A percentile compares a stretch with the other conserved stretches of the same genome.
These are phyloP conservation scores for Leptomonas seymouri DNA, from an alignment of 208 protist species.

Conservation along the genomic window DNA sequence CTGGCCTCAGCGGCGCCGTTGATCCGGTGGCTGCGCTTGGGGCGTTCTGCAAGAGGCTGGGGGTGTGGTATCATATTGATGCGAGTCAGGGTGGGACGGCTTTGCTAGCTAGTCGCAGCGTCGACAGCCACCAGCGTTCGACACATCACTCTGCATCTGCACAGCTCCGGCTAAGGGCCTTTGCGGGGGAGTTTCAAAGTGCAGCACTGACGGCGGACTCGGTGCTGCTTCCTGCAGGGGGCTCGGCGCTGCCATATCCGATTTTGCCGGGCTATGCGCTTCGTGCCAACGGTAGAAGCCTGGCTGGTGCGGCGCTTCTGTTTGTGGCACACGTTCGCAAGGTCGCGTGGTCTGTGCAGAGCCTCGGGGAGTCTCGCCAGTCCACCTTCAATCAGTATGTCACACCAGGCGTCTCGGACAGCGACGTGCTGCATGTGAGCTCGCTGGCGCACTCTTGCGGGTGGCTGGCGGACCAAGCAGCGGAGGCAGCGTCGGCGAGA, in stretches of 20 bases:
- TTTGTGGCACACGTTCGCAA: conserved; percentile 42
- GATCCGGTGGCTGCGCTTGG: conserved; percentile 57
- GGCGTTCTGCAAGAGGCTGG: conserved; percentile 50
- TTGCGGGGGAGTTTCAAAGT: conserved; percentile 8
- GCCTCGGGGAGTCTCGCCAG: conserved; percentile 31
- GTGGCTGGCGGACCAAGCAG: conserved; percentile 10
- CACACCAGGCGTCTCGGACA: conserved; percentile 11
- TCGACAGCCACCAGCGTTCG: too few species aligned
- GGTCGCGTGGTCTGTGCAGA: conserved; percentile 33
- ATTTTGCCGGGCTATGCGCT: background rate
- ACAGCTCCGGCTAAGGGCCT: background rate
- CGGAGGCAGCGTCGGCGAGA: background rate
- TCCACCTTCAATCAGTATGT: conserved; percentile 25
- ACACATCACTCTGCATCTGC: too few species aligned
- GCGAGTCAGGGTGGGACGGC: conserved; percentile 52
- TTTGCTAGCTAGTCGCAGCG: conserved; percentile 21
- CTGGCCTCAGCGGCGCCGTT: conserved; percentile 46
- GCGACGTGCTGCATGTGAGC: conserved; percentile 27
- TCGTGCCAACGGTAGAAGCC: background rate
- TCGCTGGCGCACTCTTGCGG: conserved; percentile 17
- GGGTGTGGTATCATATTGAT: conserved; percentile 80
- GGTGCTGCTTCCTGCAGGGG: conserved; percentile 13
- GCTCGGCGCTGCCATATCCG: conserved; percentile 21
- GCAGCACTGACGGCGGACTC: conserved; percentile 25
- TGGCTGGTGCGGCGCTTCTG: conserved; percentile 15